These are phyloP conservation scores for Podosphaera xanthii DNA, from an alignment of 2,329 filamentous ascomycete species.

Conservation along the genomic window DNA sequence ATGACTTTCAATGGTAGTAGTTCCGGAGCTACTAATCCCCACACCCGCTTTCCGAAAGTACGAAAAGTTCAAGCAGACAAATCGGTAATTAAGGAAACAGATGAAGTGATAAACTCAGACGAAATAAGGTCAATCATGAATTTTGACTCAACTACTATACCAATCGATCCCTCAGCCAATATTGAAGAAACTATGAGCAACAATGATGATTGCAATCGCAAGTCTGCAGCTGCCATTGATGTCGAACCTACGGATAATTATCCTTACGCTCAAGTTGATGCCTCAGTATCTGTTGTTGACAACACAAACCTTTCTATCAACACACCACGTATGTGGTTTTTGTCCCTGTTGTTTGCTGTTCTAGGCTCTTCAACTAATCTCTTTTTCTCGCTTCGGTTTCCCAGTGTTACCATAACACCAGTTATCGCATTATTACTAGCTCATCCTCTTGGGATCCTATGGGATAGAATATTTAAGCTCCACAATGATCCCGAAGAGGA, in stretches of 20 bases:
- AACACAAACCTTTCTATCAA: slow-evolving; percentile 61
- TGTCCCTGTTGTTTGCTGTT: slow-evolving; percentile 61
- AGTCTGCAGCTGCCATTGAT: slow-evolving; percentile 20
- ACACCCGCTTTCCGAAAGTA: background rate
- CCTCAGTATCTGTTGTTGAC: slow-evolving; percentile 55
- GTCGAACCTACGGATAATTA: slow-evolving; percentile 43
- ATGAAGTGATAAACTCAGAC: background rate
- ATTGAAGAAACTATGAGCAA: background rate
- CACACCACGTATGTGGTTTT: slow-evolving; percentile 67
- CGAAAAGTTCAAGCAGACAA: background rate
- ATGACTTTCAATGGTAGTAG: background rate
- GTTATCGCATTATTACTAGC: slow-evolving; percentile 72
- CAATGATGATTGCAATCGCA: slow-evolving; percentile 8
- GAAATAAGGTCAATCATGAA: background rate
- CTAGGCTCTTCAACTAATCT: slow-evolving; percentile 66
- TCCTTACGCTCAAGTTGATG: slow-evolving; percentile 56
- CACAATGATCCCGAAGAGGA: slow-evolving; percentile 28
- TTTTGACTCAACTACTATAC: background rate
- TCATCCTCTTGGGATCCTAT: slow-evolving; percentile 59
- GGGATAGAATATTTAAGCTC: slow-evolving; percentile 50
- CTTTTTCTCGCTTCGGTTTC: slow-evolving; percentile 77
- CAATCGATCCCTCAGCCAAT: background rate
- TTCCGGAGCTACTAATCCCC: background rate
- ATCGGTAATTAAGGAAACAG: background rate
- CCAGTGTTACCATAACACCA: slow-evolving; percentile 71